Percentiles rank a stretch among this genome's conserved stretches.
Conservation (phyloP, 805 yeast genomes). For the Maudiozyma saulgeensis region DNA sequence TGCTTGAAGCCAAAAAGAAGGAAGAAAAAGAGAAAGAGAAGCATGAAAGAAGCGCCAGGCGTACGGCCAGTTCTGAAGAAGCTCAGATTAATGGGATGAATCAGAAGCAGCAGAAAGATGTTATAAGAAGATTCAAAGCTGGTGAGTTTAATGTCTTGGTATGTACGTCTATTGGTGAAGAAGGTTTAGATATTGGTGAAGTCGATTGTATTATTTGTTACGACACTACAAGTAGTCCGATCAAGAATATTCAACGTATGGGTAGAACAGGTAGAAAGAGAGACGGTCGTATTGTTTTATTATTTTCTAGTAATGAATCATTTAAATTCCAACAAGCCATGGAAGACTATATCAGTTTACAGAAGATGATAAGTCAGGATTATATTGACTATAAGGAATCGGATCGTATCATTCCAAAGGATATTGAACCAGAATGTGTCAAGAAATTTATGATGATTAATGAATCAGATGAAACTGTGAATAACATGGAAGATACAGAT, state of each 20-base stretch:
- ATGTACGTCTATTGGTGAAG: slow-evolving; percentile 97
- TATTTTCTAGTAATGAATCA: slow-evolving; percentile 72
- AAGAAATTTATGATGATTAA: slow-evolving; percentile 56
- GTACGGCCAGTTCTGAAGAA: slow-evolving; percentile 57
- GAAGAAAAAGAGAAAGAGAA: slow-evolving; percentile 26
- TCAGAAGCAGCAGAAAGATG: slow-evolving; percentile 76
- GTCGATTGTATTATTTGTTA: slow-evolving; percentile 89
- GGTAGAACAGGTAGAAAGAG: slow-evolving; percentile 97
- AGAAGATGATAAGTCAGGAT: slow-evolving; percentile 50
- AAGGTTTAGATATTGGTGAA: slow-evolving; percentile 96
- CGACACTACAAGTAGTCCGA: slow-evolving; percentile 89
- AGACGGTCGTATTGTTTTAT: slow-evolving; percentile 69
- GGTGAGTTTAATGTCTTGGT: slow-evolving; percentile 75
- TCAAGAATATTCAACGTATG: slow-evolving; percentile 89
- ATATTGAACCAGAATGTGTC: slow-evolving; percentile 45
- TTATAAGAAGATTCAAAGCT: slow-evolving; percentile 60
- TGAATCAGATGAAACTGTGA: slow-evolving; percentile 50
- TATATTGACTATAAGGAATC: slow-evolving; percentile 37
- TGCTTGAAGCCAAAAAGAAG: slow-evolving; percentile 25
- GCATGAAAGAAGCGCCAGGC: slow-evolving; percentile 29
- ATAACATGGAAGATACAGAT: slow-evolving; percentile 49
- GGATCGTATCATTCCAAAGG: slow-evolving; percentile 60
- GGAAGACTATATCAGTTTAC: slow-evolving; percentile 74
- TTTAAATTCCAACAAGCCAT: slow-evolving; percentile 73
- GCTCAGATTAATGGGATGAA: slow-evolving; percentile 83